These are phyloP conservation scores for Sarocladium strictum DNA, from an alignment of 2,329 filamentous ascomycete species.

Conservation along the genomic window DNA sequence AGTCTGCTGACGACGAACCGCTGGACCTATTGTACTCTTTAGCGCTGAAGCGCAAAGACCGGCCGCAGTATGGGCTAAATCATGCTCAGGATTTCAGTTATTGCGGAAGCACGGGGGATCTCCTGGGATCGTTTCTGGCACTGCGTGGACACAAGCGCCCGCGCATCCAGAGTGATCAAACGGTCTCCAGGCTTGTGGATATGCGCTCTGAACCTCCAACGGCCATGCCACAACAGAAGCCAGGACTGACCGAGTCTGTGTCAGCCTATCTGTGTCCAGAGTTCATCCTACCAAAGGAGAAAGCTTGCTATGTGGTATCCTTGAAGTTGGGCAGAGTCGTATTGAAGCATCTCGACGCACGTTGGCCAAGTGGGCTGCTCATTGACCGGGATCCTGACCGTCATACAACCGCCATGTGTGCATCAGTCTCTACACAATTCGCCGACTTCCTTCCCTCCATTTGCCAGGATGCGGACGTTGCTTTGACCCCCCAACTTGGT, in stretches of 20 bases:
- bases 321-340: conserved; percentile 40
- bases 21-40: not conserved
- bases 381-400: conserved; percentile 54
- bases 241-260: no score
- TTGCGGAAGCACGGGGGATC: conserved; percentile 15
- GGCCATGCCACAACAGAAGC: no score
- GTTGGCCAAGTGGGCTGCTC: conserved; percentile 44
- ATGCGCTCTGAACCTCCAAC: no score
- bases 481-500: conserved; percentile 62
- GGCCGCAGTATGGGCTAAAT: no score
- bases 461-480: conserved; percentile 63
- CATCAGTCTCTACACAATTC: conserved; percentile 20
- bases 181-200: no score
- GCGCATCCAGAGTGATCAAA: no score
- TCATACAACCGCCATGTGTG: conserved; percentile 29
- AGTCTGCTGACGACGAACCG: no score
- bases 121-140: conserved; percentile 26
- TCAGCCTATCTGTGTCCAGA: not conserved
- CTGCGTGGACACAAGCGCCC: conserved; percentile 22
- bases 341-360: conserved; percentile 41
- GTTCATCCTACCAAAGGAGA: conserved; percentile 11
- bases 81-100: no score
- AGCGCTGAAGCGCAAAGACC: not conserved
- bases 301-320: conserved; percentile 43
- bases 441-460: conserved; percentile 28